Evolutionary conservation across 2,329 filamentous ascomycete species (phyloP).

Genomic region (Gyromitra esculenta): DNA sequence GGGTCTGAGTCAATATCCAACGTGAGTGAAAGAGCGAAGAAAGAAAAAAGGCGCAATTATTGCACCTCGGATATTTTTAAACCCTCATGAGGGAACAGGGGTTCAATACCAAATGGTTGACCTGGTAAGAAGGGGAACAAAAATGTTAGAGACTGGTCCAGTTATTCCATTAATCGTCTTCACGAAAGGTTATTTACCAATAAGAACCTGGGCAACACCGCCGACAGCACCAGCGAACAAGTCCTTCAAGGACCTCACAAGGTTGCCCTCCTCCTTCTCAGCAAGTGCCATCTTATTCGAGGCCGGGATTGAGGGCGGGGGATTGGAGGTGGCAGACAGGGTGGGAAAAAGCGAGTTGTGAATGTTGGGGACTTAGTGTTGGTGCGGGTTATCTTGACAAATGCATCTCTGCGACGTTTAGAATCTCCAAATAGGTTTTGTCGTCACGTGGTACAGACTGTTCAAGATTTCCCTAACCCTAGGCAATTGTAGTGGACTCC

Average conservation of each 20-base stretch:
- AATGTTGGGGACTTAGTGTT: constrained; percentile 1
- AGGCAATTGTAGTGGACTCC: not conserved
- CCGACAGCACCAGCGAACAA: constrained; percentile 89
- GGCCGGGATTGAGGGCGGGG: not conserved
- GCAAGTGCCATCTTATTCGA: constrained; percentile 26
- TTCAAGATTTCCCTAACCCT: constrained; percentile 9
- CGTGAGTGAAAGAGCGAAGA: not conserved
- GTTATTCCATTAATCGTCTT: not conserved
- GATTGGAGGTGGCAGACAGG: not conserved
- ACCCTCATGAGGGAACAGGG: not conserved
- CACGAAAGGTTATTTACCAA: constrained; percentile 72
- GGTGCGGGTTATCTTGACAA: not conserved
- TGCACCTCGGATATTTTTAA: not conserved
- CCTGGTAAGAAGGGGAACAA: constrained; percentile 61
- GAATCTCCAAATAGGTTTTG: constrained; percentile 4
- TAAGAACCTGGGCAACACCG: constrained; percentile 90
- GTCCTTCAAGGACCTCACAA: constrained; percentile 80
- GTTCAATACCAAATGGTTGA: constrained; percentile 71
- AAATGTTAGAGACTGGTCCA: constrained; percentile 14
- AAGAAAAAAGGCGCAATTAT: not conserved
- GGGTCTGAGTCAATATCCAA: constrained; percentile 60
- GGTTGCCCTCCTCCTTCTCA: constrained; percentile 58
- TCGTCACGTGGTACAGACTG: constrained; percentile 22
- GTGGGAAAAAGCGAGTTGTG: not conserved
- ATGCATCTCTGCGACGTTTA: not conserved